Evolutionary conservation across 805 yeast genomes (phyloP).

Genomic region (Kuraishia floccosa): DNA sequence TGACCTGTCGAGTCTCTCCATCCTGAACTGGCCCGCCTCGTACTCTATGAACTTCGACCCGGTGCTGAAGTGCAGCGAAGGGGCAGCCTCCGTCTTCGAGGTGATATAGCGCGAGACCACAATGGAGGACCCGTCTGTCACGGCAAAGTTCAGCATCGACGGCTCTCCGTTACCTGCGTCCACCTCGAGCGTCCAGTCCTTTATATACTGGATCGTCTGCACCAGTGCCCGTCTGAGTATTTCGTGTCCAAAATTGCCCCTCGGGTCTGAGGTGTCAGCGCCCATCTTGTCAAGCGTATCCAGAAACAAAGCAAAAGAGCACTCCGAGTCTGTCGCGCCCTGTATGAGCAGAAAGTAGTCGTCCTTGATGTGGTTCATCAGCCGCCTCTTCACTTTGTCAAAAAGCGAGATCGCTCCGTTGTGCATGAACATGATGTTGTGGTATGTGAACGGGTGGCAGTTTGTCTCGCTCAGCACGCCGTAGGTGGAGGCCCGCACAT

Average conservation of each 20-base stretch:
- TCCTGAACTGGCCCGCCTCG: slow-evolving; percentile 82
- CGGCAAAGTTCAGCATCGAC: slow-evolving; percentile 83
- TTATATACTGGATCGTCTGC: slow-evolving; percentile 63
- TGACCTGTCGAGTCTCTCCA: slow-evolving; percentile 88
- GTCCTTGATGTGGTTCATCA: slow-evolving; percentile 67
- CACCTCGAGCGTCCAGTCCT: slow-evolving; percentile 65
- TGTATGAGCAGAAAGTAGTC: slow-evolving; percentile 72
- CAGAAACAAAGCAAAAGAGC: slow-evolving; percentile 81
- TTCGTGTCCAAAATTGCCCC: slow-evolving; percentile 38
- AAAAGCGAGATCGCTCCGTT: slow-evolving; percentile 85
- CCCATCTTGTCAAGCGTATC: slow-evolving; percentile 73
- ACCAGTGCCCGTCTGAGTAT: slow-evolving; percentile 58
- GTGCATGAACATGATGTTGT: slow-evolving; percentile 91
- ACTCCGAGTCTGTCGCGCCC: slow-evolving; percentile 94
- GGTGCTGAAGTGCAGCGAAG: slow-evolving; percentile 87
- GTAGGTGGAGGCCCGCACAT: slow-evolving; percentile 91
- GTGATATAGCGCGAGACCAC: slow-evolving; percentile 85
- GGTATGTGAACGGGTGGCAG: slow-evolving; percentile 92
- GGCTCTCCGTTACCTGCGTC: slow-evolving; percentile 49
- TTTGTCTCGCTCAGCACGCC: slow-evolving; percentile 92
- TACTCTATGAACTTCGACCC: slow-evolving; percentile 88
- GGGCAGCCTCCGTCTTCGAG: slow-evolving; percentile 88
- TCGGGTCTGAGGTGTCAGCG: slow-evolving; percentile 43
- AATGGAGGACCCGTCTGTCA: slow-evolving; percentile 82
- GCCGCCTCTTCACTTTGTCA: slow-evolving; percentile 54